Evolutionary conservation across 345 rosid species (phyloP).

Genomic region (Pugionium dolabratum): DNA sequence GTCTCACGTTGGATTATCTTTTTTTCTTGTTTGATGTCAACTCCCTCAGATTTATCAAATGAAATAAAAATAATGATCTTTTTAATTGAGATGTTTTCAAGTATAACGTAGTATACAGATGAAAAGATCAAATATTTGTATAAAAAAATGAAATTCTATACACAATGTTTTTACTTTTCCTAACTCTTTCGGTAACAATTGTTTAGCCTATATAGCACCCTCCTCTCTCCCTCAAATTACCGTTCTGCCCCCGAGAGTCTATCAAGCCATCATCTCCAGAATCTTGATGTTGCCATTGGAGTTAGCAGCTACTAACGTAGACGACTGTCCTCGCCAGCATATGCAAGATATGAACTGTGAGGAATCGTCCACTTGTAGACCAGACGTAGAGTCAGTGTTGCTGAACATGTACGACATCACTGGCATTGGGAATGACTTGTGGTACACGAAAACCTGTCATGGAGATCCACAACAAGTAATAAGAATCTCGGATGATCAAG

Average conservation of each 20-base stretch:
- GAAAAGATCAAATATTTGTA: constrained; percentile 33
- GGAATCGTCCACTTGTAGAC: constrained; percentile 63
- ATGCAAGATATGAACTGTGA: constrained; percentile 80
- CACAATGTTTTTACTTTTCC: constrained; percentile 26
- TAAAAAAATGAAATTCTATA: constrained; percentile 33
- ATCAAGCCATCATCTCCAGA: constrained; percentile 67
- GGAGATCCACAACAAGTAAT: constrained; percentile 3
- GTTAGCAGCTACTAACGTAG: constrained; percentile 82
- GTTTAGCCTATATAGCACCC: constrained; percentile 26
- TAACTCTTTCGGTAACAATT: constrained; percentile 27
- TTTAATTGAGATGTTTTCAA: constrained; percentile 11
- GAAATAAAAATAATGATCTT: constrained; percentile 16
- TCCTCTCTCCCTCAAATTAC: background rate
- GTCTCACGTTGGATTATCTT: no score
- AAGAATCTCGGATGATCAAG: constrained; percentile 3
- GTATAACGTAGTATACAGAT: constrained; percentile 28
- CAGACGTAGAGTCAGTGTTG: constrained; percentile 56
- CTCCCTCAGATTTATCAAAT: constrained; percentile 5
- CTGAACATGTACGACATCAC: constrained; percentile 76
- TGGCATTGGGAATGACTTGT: constrained; percentile 98
- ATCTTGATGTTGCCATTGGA: constrained; percentile 89
- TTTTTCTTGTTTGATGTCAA: constrained; percentile 19
- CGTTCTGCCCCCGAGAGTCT: constrained; percentile 5
- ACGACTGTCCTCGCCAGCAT: constrained; percentile 84
- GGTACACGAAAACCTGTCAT: constrained; percentile 81